Evolutionary conservation across 306 rosid species (phyloP).

Genomic region (Quercus mongolica): DNA sequence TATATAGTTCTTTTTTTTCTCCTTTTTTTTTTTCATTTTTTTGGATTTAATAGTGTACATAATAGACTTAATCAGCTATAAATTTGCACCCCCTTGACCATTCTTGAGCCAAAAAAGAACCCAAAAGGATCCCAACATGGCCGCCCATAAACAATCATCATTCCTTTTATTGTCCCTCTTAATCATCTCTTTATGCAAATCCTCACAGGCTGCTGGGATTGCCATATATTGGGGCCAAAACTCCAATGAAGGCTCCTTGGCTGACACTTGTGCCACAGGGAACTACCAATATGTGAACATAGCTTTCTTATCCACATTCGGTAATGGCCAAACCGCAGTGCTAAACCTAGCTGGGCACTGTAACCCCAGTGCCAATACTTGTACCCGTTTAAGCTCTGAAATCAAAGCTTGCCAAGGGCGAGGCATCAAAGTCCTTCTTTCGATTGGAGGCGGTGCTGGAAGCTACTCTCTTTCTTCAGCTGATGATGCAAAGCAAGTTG

Average conservation of each 20-base stretch:
- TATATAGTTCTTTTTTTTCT: too few relatives aligned
- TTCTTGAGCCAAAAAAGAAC: neutral
- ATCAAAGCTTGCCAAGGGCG: constrained; percentile 40
- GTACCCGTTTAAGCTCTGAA: constrained; percentile 25
- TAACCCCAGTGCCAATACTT: constrained; percentile 21
- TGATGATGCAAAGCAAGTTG: constrained; percentile 37
- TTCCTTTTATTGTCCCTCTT: constrained; percentile 20
- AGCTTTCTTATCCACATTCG: constrained; percentile 50
- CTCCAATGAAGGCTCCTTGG: constrained; percentile 39
- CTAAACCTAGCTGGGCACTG: constrained; percentile 52
- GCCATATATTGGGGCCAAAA: constrained; percentile 67
- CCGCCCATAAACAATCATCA: constrained; percentile 25
- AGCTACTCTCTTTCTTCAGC: constrained; percentile 46
- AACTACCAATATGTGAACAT: constrained; percentile 66
- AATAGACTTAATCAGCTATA: constrained; percentile 1
- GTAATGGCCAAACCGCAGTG: constrained; percentile 36
- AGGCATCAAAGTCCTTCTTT: constrained; percentile 55
- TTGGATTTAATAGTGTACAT: too few relatives aligned
- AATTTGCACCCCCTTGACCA: neutral
- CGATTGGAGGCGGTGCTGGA: constrained; percentile 47
- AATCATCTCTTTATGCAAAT: constrained; percentile 19
- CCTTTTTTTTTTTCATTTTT: too few relatives aligned
- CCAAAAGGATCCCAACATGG: constrained; percentile 32
- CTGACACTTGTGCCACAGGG: constrained; percentile 45
- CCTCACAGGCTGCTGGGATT: constrained; percentile 39